phyloP scores from a whole-genome alignment of 2,329 filamentous ascomycete genomes.

The Ramularia endophylla region DNA sequence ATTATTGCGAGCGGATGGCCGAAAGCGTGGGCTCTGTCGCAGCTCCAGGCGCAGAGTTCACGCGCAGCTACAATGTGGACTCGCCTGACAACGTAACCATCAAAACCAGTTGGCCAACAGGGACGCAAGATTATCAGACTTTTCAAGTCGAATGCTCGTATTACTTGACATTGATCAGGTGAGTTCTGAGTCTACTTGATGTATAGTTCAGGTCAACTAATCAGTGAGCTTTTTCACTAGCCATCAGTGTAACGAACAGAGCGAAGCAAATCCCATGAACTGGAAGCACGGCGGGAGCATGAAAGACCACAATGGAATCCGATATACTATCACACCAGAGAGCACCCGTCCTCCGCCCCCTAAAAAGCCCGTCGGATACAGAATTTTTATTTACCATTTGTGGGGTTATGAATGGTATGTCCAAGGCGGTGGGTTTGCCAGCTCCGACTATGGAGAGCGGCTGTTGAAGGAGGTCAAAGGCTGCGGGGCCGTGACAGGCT shows the following conservation, averaged over 20 bases:
- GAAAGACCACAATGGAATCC: conserved; percentile 4
- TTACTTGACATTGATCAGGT: conserved; percentile 7
- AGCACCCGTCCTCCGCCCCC: conserved; percentile 2
- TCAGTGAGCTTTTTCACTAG: not conserved
- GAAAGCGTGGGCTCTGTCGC: not conserved
- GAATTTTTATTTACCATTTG: not conserved
- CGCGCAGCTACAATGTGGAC: conserved; percentile 5
- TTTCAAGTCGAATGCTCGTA: conserved; percentile 8
- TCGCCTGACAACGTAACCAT: conserved; percentile 2
- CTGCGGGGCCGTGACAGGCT: conserved; percentile 6
- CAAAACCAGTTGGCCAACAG: conserved; percentile 3
- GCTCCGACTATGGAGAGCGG: not conserved
- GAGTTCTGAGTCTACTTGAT: not conserved
- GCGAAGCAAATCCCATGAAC: conserved; percentile 6
- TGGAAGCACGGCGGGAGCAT: conserved; percentile 10
- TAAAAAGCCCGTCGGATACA: not conserved
- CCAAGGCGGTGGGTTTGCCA: conserved; percentile 49
- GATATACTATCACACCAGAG: conserved; percentile 4
- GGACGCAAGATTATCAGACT: conserved; percentile 5
- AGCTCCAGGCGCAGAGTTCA: conserved; percentile 1
- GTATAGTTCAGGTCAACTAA: not conserved
- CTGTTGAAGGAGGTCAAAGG: conserved; percentile 1
- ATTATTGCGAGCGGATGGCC: conserved; percentile 4
- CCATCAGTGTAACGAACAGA: conserved; percentile 3
- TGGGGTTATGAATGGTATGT: conserved; percentile 40